Base-by-base conservation (phyloP, 257 asterid genomes). In the Phtheirospermum japonicum region DNA sequence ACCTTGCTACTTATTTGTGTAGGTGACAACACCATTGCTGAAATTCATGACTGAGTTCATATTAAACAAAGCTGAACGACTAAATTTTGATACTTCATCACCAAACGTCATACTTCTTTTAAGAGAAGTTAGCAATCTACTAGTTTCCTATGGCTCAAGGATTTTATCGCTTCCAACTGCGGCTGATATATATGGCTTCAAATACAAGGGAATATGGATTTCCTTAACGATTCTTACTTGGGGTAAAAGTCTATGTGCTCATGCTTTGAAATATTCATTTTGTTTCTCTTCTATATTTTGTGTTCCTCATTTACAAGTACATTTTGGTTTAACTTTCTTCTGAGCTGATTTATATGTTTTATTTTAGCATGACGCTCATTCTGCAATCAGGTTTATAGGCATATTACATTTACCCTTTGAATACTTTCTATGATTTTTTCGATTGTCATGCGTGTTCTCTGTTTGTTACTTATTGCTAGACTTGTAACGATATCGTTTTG, bases 201-300 rank as follows among this genome's bases (percentile, higher is more conserved):
- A 80, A 79, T 93, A 93, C 85, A 93, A 93, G 81, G 99, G 99
- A 69, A 85, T 93, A 61, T 93, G 99, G 97, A 89, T 93, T 74
- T 80, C 84, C 33, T 78, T 93, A 63, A 87, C 89, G 18, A 82
- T 87, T 74, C 95, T 93, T 62, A 70, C 92, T 54, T 77, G 96
- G 77, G 97, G 99, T 93, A 87, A 64, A 55, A 31, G 50, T 65
- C 60, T 40, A 17, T 50, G 40, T 18, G 53, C 62, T 36, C 11
- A 23, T 63, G 54, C 61, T 69, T 62, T 20, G 16, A 52, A 62
- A 36, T 73, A 59, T 64, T 33, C n/a, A 43, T 43, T 23, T 19
- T 65, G 60, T 37, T 26, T 19, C 23, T 71, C 57, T 69, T 56
- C 19, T 55, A 55, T 64, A 18, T 58, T 45, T 11, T 42, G 37